Base-by-base conservation (phyloP, 305 asterid species). In the Solanum aculeatissimum region DNA sequence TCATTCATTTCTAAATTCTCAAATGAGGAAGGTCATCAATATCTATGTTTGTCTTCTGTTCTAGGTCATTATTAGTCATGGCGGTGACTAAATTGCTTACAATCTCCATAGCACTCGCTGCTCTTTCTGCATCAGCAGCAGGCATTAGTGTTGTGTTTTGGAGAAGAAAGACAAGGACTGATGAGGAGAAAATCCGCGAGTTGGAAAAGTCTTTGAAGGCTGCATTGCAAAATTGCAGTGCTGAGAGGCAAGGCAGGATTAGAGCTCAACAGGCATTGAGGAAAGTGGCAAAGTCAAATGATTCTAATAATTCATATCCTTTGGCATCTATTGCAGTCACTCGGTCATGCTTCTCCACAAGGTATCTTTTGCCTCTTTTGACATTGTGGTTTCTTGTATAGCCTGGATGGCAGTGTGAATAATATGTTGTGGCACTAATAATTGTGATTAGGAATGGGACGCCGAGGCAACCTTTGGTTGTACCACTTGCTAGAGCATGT, bases 401-500 rank as follows among this genome's bases (percentile, higher is more conserved):
- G 45, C 2, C 29, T 77, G 2, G 77, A 58, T 81, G 58, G 74
- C 45, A 43, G 21, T 81, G 58, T 62, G 27, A 23, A 43, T 21
- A 62, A 58, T 81, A 40, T 81, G 40, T 1, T 62, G 71, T 81
- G 27, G 60, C 72, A 23, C 53, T 62, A 62, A 60, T 42, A 16
- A 15, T 62, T 40, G 25, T 58, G 19, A 47, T 43, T 65, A 62
- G 84, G 75, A 97, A 97, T 82, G 98, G 98, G 87, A 95, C 99
- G 57, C 98, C 99, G 55, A 92, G 99, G 84, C 99, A 97, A 84
- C 98, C 99, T 89, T 92, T 97, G 84, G 95, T 97, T 81, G 98
- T 97, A 71, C 97, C 98, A 86, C 97, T 95, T 80, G 98, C 98
- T 47, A 92, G 88, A 90, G 98, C 99, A 84, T 84, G 93, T 83